Percentiles rank a stretch among this genome's conserved stretches.
Conservation (phyloP, 495 filamentous ascomycete species). For the Apiosordaria backusii region DNA sequence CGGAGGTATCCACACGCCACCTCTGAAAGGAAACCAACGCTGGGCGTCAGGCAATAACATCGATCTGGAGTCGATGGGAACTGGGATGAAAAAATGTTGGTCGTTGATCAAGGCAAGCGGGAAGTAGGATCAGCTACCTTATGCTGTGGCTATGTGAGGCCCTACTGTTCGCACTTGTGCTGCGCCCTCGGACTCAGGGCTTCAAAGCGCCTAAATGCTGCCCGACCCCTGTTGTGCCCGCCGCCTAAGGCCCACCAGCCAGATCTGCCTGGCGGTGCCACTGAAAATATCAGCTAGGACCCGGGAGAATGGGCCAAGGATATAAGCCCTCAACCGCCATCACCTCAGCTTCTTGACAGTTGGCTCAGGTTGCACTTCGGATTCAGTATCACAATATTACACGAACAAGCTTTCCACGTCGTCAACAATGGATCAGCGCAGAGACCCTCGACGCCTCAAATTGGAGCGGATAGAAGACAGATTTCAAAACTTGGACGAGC, state of each 20-base stretch:
- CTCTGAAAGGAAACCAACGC: not conserved
- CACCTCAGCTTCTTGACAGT: not conserved
- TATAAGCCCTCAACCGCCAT: not conserved
- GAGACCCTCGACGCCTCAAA: not conserved
- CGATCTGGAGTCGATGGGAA: conserved; percentile 44
- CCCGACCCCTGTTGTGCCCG: not conserved
- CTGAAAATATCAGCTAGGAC: not conserved
- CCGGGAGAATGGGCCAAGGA: too few species aligned
- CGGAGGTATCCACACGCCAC: conserved; percentile 3
- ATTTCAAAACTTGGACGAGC: too few species aligned
- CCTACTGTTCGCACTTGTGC: not conserved
- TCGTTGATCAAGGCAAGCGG: conserved; percentile 24
- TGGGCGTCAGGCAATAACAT: conserved; percentile 34
- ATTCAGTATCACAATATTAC: too few species aligned
- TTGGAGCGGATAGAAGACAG: too few species aligned
- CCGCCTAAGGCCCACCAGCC: not conserved
- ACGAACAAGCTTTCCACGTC: too few species aligned
- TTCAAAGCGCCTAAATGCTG: not conserved
- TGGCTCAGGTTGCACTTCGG: not conserved
- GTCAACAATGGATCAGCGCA: not conserved
- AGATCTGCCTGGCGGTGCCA: not conserved
- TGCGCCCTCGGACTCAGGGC: not conserved
- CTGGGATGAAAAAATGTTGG: conserved; percentile 50
- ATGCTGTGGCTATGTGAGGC: not conserved
- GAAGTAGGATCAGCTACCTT: not conserved